A percentile compares a stretch with the other conserved stretches of the same genome.
These are phyloP conservation scores for Uronychia setigera DNA, from an alignment of 73 alveolate genomes.

Conservation along the genomic window DNA sequence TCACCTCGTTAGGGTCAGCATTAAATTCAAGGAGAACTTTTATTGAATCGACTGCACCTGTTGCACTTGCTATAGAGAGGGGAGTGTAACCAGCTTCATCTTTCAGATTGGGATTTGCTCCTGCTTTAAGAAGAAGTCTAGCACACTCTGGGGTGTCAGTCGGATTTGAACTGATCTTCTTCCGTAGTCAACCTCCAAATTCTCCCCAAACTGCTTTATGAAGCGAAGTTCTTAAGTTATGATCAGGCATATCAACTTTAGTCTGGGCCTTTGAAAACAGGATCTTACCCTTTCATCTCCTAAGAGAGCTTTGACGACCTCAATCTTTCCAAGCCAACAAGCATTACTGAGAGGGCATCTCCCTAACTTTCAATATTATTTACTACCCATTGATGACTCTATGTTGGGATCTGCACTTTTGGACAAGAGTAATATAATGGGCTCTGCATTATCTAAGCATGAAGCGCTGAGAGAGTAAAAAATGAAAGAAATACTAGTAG, in stretches of 20 bases:
- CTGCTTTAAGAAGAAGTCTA: constrained; percentile 23
- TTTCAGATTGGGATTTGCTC: constrained; percentile 44
- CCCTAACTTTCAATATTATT: background rate
- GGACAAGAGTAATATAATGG: background rate
- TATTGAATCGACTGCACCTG: background rate
- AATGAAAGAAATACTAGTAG: background rate
- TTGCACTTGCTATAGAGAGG: background rate
- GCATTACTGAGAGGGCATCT: background rate
- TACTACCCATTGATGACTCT: background rate
- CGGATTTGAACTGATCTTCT: background rate
- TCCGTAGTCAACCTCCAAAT: background rate
- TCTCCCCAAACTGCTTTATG: background rate
- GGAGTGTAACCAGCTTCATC: constrained; percentile 62
- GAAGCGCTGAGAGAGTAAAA: background rate
- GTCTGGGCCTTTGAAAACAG: background rate
- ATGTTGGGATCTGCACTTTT: background rate
- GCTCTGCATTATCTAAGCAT: background rate
- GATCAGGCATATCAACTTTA: background rate
- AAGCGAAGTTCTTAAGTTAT: background rate
- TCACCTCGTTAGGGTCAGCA: background rate
- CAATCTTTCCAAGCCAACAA: background rate
- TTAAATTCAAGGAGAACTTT: background rate
- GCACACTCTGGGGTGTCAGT: constrained; percentile 8
- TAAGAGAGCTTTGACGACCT: background rate
- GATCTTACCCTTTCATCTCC: no score